Conservation (phyloP, 495 filamentous ascomycete genomes). For the Astrothelium subdiscretum region DNA sequence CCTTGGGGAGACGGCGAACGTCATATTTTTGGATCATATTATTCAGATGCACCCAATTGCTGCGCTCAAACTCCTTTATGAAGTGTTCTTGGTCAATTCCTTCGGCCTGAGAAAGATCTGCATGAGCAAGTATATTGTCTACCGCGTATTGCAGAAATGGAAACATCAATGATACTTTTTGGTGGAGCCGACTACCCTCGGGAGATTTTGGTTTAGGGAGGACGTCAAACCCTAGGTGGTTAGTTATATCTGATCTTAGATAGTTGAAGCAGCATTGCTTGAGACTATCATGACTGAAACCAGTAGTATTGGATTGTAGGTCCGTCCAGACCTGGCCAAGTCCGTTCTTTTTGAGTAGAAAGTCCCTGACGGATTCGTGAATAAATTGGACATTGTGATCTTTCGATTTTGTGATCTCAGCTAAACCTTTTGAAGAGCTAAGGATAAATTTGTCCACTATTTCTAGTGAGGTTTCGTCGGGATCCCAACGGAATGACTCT, state of each 20-base stretch:
- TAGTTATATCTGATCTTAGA: background rate
- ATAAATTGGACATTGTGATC: slow-evolving; percentile 31
- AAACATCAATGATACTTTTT: background rate
- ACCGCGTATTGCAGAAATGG: background rate
- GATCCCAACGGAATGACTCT: background rate
- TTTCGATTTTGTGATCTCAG: slow-evolving; percentile 22
- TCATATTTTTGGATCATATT: background rate
- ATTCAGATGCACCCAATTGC: background rate
- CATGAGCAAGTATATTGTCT: background rate
- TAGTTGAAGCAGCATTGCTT: background rate
- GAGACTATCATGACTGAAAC: background rate
- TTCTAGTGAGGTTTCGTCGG: slow-evolving; percentile 2
- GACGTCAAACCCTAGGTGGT: background rate
- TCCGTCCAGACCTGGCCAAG: background rate
- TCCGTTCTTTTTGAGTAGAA: slow-evolving; percentile 25
- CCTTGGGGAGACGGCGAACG: background rate
- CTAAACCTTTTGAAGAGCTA: slow-evolving; percentile 28
- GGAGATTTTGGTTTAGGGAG: background rate
- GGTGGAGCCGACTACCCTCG: background rate
- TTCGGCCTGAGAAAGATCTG: background rate
- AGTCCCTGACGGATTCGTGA: slow-evolving; percentile 34
- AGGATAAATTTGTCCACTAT: slow-evolving; percentile 23
- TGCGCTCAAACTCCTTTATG: background rate
- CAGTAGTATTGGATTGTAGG: background rate
- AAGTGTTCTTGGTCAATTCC: background rate